phyloP scores from a whole-genome alignment of 2,329 filamentous ascomycete species.

The Fusarium sp. region DNA sequence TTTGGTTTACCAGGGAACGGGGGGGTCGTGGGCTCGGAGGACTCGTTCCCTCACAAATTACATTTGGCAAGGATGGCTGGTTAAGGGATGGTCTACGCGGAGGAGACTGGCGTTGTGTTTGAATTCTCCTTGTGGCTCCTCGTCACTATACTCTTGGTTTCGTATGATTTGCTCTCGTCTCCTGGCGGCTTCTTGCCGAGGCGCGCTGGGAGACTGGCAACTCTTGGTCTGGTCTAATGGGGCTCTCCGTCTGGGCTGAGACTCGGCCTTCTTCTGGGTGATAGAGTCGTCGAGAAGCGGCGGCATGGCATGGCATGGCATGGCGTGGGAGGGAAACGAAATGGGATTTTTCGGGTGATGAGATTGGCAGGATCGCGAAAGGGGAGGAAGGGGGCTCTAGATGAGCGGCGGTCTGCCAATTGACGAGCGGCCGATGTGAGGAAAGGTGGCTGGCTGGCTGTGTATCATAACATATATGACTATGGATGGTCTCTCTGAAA shows the following conservation, averaged over 20 bases:
- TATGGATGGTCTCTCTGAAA: constrained; percentile 23
- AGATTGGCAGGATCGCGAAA: constrained; percentile 42
- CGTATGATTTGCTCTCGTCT: constrained; percentile 8
- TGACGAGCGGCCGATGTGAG: constrained; percentile 9
- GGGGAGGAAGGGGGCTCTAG: background rate
- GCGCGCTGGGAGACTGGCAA: constrained; percentile 2
- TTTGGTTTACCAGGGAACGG: constrained; percentile 36
- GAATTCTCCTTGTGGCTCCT: constrained; percentile 29
- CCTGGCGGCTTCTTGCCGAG: constrained; percentile 3
- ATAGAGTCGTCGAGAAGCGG: constrained; percentile 40
- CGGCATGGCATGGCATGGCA: constrained; percentile 20
- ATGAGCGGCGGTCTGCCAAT: constrained; percentile 23
- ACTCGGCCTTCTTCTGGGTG: constrained; percentile 30
- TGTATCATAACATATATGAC: constrained; percentile 42
- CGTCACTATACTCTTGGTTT: constrained; percentile 31
- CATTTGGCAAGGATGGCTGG: constrained; percentile 36
- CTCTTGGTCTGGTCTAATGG: constrained; percentile 39
- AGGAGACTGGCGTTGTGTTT: constrained; percentile 43
- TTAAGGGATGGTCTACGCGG: constrained; percentile 29
- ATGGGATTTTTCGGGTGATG: constrained; percentile 11
- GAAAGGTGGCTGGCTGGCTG: constrained; percentile 13
- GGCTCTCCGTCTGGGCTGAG: constrained; percentile 29
- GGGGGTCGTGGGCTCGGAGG: constrained; percentile 22
- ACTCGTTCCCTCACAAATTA: constrained; percentile 30
- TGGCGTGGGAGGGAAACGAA: background rate